Evolutionary conservation across 352 stramenopile species (phyloP), one percentile per base, ranked within the genome.

Genomic region (Phytopythium montanum): DNA sequence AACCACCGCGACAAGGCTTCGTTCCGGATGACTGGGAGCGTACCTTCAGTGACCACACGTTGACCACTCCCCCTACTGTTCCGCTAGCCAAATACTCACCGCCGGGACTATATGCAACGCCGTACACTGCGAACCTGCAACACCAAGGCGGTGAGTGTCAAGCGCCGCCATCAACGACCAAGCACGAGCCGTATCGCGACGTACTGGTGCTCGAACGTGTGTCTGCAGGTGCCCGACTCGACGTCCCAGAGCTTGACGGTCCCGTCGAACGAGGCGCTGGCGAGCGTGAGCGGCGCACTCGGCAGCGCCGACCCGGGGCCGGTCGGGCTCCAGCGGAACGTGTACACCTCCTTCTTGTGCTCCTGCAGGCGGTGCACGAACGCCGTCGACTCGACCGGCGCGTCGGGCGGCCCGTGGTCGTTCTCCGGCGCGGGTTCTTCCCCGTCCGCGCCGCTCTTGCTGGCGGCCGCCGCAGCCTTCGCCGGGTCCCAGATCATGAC

Each of bases 21-120:
- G 6, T 12, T n/a, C n/a, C n/a, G n/a, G 33, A 12, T 6, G 33
- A 38, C 14, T 8, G 8, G 33, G 60, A 74, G 59, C 90, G 75
- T 72, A 98, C 87, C 80, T 94, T 87, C 50, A 99, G 73, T 77
- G 96, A 97, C 96, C 96, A 99, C 54, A 99, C 93, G 76, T 98
- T 98, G 62, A 99, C 70, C 75, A 98, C 88, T 64, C 96, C 96
- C 31, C 94, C 95, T 80, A 99, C 90, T 79, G 94, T 97, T 74
- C 97, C 97, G 76, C 92, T 98, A 69, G 97, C 96, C 56, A 99
- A 83, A 74, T 95, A 98, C 54, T 98, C 88, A 28, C 96, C 92
- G 72, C 78, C 76, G 16, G 87, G 87, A 65, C 79, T 95, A 72
- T 95, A 94, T 59, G 84, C 82, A 64, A 96, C 83, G 62, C 81